Conservation (phyloP, 192 early-diverging fungal species). For the Phlyctochytrium arcticum region DNA sequence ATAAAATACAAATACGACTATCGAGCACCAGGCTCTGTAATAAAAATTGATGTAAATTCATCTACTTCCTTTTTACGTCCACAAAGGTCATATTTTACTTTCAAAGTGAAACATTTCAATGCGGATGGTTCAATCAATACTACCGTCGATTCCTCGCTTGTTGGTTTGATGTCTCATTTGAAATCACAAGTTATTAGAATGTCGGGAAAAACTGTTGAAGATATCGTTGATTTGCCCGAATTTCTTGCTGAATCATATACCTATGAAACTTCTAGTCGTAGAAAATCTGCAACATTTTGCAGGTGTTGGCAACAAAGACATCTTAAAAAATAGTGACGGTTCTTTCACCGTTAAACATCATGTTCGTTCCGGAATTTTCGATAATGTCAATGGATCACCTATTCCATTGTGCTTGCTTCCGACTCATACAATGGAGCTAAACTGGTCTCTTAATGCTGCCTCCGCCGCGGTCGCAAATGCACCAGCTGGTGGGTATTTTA, state of each 20-base stretch:
- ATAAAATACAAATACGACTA: not conserved
- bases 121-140: too few relatives aligned
- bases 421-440: not conserved
- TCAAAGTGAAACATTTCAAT: too few relatives aligned
- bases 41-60: not conserved
- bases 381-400: not conserved
- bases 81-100: not conserved
- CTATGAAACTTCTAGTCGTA: not conserved
- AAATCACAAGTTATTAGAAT: too few relatives aligned
- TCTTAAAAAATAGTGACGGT: not conserved
- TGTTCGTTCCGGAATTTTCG: not conserved
- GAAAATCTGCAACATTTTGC: not conserved
- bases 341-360: not conserved
- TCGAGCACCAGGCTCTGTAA: not conserved
- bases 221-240: too few relatives aligned
- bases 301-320: not conserved
- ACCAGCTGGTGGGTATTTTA: not conserved
- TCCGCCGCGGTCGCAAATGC: not conserved
- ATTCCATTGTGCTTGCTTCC: constrained; percentile 2
- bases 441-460: not conserved
- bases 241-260: not conserved
- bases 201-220: too few relatives aligned
- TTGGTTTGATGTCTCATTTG: too few relatives aligned
- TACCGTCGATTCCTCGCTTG: too few relatives aligned
- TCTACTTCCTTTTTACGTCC: not conserved